Conservation (phyloP, 345 rosid species). For the Boechera divaricarpa region DNA sequence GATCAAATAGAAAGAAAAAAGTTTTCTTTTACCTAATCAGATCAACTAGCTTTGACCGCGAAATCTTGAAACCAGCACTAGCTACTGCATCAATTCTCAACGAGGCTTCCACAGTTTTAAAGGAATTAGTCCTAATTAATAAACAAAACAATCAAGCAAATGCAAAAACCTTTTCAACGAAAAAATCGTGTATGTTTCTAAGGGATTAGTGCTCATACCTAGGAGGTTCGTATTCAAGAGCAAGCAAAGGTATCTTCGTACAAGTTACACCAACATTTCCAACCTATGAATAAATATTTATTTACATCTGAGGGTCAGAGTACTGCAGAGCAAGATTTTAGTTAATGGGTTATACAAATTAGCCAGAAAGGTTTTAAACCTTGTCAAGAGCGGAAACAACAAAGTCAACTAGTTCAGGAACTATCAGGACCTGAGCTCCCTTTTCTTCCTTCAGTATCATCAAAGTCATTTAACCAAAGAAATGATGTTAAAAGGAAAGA, state of each 20-base stretch:
- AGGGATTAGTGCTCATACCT: conserved; percentile 49
- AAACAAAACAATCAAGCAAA: not conserved
- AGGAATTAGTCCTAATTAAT: conserved; percentile 69
- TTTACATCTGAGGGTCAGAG: conserved; percentile 20
- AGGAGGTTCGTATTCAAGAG: conserved; percentile 87
- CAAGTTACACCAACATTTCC: conserved; percentile 87
- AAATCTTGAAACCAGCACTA: conserved; percentile 97
- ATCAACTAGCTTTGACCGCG: conserved; percentile 80
- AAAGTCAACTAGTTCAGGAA: conserved; percentile 88
- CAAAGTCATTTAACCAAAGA: conserved; percentile 12
- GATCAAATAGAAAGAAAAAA: not conserved
- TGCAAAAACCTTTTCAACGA: not conserved
- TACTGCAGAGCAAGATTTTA: conserved; percentile 6
- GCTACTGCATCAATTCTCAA: conserved; percentile 92
- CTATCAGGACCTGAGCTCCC: conserved; percentile 84
- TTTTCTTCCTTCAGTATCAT: conserved; percentile 66
- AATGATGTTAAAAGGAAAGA: not conserved
- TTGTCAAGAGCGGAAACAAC: conserved; percentile 76
- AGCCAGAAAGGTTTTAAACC: conserved; percentile 47
- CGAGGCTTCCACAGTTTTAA: conserved; percentile 84
- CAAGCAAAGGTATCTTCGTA: conserved; percentile 75
- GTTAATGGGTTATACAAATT: not conserved
- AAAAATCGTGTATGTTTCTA: not conserved
- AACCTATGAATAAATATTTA: conserved; percentile 55
- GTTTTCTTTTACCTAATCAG: conserved; percentile 63